A percentile compares a stretch with the other conserved stretches of the same genome.
Evolutionary conservation across 495 filamentous ascomycete genomes (phyloP).

Genomic region (Endocarpon pusillum): DNA sequence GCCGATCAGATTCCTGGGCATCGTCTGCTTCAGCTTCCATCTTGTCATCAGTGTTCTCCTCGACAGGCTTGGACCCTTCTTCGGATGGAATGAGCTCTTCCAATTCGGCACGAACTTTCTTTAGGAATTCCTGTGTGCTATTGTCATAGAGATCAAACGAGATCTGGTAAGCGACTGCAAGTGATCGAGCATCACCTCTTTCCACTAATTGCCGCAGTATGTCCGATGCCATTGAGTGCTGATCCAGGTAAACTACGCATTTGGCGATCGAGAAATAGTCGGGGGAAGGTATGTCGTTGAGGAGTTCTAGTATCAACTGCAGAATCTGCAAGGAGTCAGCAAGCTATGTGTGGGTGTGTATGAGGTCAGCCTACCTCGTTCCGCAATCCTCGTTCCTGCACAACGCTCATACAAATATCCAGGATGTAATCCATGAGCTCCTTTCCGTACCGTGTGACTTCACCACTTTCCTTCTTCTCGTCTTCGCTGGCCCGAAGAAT

Average conservation of each 20-base stretch:
- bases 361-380: slow-evolving; percentile 39
- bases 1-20: slow-evolving; percentile 34
- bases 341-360: slow-evolving; percentile 6
- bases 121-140: slow-evolving; percentile 89
- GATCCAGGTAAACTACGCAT: slow-evolving; percentile 91
- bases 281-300: slow-evolving; percentile 74
- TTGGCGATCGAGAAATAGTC: slow-evolving; percentile 98
- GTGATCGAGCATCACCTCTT: slow-evolving; percentile 57
- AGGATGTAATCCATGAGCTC: slow-evolving; percentile 95
- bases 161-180: slow-evolving; percentile 86
- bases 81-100: slow-evolving; percentile 38
- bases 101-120: slow-evolving; percentile 70
- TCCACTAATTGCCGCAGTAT: slow-evolving; percentile 70
- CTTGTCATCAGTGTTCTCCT: slow-evolving; percentile 19
- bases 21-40: slow-evolving; percentile 30
- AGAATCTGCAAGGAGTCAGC: slow-evolving; percentile 41
- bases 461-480: slow-evolving; percentile 47
- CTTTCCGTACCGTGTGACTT: slow-evolving; percentile 28
- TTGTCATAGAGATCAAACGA: slow-evolving; percentile 98
- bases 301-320: slow-evolving; percentile 68
- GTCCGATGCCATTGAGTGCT: slow-evolving; percentile 78
- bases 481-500: slow-evolving; percentile 72
- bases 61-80: slow-evolving; percentile 8
- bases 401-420: slow-evolving; percentile 91
- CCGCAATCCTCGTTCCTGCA: slow-evolving; percentile 80